Evolutionary conservation across 306 rosid genomes (phyloP).

Genomic region (Lathyrus sativus): DNA sequence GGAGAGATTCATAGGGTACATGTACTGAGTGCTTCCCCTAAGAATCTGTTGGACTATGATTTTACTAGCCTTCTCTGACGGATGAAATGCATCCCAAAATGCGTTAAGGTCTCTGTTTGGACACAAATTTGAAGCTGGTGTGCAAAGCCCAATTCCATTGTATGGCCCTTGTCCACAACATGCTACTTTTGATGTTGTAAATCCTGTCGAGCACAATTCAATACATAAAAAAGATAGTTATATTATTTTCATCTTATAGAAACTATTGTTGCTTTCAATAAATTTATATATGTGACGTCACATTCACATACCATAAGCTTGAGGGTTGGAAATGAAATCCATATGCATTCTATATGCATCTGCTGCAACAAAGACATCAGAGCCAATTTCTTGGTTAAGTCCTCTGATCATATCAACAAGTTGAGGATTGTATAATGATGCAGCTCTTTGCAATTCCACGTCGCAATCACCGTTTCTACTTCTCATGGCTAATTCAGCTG

Average conservation of each 20-base stretch:
- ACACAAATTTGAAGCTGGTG: conserved; percentile 62
- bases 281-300: no score
- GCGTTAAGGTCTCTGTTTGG: conserved; percentile 67
- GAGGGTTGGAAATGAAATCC: conserved; percentile 62
- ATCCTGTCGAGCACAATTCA: conserved; percentile 50
- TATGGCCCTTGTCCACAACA: conserved; percentile 85
- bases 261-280: no score
- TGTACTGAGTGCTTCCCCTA: conserved; percentile 54
- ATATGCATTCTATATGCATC: conserved; percentile 62
- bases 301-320: conserved; percentile 53
- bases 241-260: no score
- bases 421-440: conserved; percentile 65
- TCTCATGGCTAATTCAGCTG: conserved; percentile 64
- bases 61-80: conserved; percentile 66
- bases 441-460: conserved; percentile 69
- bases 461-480: conserved; percentile 59
- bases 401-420: conserved; percentile 47
- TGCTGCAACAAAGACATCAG: conserved; percentile 57
- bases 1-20: conserved; percentile 86
- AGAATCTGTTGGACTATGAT: conserved; percentile 63
- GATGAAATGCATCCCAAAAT: conserved; percentile 88
- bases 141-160: conserved; percentile 78
- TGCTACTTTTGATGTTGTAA: conserved; percentile 61
- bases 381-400: conserved; percentile 54
- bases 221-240: not conserved